phyloP scores from a whole-genome alignment of 2,329 filamentous ascomycete genomes.

The Clarireedia hainanense region DNA sequence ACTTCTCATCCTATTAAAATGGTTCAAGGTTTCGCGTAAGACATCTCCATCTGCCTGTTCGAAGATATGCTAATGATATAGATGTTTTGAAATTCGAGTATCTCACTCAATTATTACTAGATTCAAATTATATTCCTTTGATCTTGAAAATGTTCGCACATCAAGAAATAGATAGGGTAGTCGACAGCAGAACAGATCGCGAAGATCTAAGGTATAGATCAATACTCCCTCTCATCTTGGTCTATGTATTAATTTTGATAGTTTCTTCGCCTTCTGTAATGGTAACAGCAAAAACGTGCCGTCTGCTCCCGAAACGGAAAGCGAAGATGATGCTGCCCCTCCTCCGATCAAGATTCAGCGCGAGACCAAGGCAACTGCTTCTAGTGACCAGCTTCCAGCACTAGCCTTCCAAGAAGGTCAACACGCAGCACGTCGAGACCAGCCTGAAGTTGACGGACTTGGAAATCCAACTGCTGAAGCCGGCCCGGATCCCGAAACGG shows the following conservation, averaged over 20 bases:
- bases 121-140: conserved; percentile 90
- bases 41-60: not conserved
- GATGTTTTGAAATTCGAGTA: conserved; percentile 96
- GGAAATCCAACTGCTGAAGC: conserved; percentile 69
- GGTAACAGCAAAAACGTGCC: conserved; percentile 46
- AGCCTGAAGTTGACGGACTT: conserved; percentile 72
- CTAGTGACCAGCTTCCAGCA: conserved; percentile 28
- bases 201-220: conserved; percentile 62
- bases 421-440: conserved; percentile 18
- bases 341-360: conserved; percentile 67
- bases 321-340: conserved; percentile 72
- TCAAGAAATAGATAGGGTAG: conserved; percentile 84
- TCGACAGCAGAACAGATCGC: conserved; percentile 78
- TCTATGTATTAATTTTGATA: conserved; percentile 28
- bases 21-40: conserved; percentile 92
- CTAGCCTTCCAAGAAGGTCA: conserved; percentile 26
- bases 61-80: conserved; percentile 31
- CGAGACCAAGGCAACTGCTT: conserved; percentile 37
- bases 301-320: conserved; percentile 23
- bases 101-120: conserved; percentile 82
- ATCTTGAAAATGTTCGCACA: conserved; percentile 90
- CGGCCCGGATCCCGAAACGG: conserved; percentile 71
- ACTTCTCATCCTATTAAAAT: conserved; percentile 82
- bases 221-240: no score
- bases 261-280: conserved; percentile 89